phyloP scores from a whole-genome alignment of 176 grass and related monocot species.

The Musa acuminata region DNA sequence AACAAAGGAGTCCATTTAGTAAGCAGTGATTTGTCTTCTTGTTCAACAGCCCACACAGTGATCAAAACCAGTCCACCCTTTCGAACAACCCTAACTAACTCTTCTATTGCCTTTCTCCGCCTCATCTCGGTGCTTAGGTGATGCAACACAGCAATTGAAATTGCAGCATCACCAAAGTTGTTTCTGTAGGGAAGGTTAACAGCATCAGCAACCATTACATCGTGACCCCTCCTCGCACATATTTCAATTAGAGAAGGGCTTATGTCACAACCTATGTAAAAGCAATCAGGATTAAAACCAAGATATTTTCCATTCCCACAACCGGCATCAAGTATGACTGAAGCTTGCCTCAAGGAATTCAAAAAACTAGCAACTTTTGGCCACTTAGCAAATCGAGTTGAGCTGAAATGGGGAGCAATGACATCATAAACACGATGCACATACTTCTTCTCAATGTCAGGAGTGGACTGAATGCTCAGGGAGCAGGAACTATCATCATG shows the following conservation, averaged over 20 bases:
- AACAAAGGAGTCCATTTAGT: conserved; percentile 83
- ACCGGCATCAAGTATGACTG: conserved; percentile 70
- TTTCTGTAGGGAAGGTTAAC: conserved; percentile 85
- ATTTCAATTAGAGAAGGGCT: conserved; percentile 65
- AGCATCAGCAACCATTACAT: conserved; percentile 86
- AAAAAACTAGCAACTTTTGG: conserved; percentile 82
- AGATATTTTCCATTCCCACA: conserved; percentile 96
- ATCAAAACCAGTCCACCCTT: conserved; percentile 84
- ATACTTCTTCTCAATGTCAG: conserved; percentile 86
- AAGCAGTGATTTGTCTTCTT: conserved; percentile 65
- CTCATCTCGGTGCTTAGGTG: conserved; percentile 85
- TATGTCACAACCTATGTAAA: conserved; percentile 85
- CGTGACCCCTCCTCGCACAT: conserved; percentile 58
- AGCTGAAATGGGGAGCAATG: conserved; percentile 94
- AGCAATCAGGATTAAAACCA: conserved; percentile 70
- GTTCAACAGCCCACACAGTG: conserved; percentile 90
- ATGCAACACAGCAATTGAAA: conserved; percentile 88
- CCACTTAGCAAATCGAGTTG: conserved; percentile 90
- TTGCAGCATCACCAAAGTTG: conserved; percentile 66
- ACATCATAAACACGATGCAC: conserved; percentile 81
- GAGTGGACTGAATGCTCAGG: conserved; percentile 46
- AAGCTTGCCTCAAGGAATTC: conserved; percentile 53
- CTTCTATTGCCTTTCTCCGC: conserved; percentile 74
- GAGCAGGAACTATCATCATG: conserved; percentile 20
- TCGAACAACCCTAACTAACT: conserved; percentile 69